Evolutionary conservation across 2,329 filamentous ascomycete genomes (phyloP).

Genomic region (Colletotrichum sp.): DNA sequence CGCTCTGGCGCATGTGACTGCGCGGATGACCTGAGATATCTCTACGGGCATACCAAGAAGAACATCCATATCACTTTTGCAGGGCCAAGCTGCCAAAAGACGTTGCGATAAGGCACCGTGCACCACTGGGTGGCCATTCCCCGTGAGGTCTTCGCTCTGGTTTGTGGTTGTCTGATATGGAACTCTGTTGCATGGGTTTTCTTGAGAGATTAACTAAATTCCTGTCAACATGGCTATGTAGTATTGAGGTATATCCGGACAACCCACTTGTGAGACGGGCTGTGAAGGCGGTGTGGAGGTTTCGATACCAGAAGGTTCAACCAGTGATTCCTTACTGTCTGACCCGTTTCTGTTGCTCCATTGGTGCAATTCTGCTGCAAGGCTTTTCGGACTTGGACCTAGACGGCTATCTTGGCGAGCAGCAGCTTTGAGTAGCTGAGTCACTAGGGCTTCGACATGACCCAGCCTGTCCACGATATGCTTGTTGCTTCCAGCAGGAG

Average conservation of each 20-base stretch:
- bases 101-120: not conserved
- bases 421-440: constrained; percentile 26
- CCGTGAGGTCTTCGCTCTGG: not conserved
- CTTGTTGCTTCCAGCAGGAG: constrained; percentile 1
- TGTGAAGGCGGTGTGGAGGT: not conserved
- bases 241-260: not conserved
- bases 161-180: not conserved
- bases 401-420: not conserved
- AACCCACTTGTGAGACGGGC: not conserved
- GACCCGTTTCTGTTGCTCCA: not conserved
- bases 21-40: not conserved
- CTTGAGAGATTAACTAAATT: not conserved
- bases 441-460: constrained; percentile 40
- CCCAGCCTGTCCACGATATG: constrained; percentile 38
- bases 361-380: not conserved
- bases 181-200: not conserved
- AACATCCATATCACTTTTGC: not conserved
- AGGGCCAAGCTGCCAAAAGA: constrained; percentile 1
- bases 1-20: not conserved
- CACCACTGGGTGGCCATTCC: not conserved
- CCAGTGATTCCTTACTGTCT: not conserved
- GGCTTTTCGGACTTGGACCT: not conserved
- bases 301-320: not conserved
- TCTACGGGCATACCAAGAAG: not conserved
- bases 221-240: not conserved